Evolutionary conservation across 179 eudicot species (phyloP), one percentile per base, ranked within the genome.

Genomic region (Silene coronaria): DNA sequence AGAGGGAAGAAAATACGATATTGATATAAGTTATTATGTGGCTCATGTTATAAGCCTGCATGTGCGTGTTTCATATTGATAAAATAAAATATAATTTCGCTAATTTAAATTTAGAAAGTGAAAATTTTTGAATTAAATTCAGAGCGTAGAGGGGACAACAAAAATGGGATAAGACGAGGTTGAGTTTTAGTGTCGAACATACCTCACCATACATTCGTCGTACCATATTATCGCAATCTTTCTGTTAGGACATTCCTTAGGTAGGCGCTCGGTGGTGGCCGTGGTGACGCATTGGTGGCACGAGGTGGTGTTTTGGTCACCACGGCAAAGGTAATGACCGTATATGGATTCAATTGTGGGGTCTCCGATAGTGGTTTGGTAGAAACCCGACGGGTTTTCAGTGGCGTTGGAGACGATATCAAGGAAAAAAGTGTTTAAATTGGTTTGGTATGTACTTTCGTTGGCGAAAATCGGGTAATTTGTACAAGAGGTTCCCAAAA

Each of bases 291-390:
- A 84, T 7, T 70, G 72, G 10, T 55, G 42, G 30, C 85, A 84
- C 0, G 53, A 8, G 19, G 17, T 9, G 3, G 22, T 23, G 19
- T 67, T 22, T 1, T 60, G 72, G 46, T 84, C 81, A 24, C 79
- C 83, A 1, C 77, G 72, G 57, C 85, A 82, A n/a, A 82, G 83
- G 76, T 74, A 84, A 59, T 82, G 85, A 73, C 85, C 83, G 73
- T 77, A 70, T 13, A 71, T 63, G 30, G 21, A 4, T 22, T 77
- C 59, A 36, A 2, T 59, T 14, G 64, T 16, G 17, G 60, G 27
- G 62, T 27, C 61, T 10, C 32, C 59, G 2, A 46, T 27, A 1
- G 13, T 23, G n/a, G 74, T 12, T 22, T 34, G 27, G 79, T 36
- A 11, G 68, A 26, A 70, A 24, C 59, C 71, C 1, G 28, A 9